Evolutionary conservation across 2,329 filamentous ascomycete genomes (phyloP).

Genomic region (Penicillium sp.): DNA sequence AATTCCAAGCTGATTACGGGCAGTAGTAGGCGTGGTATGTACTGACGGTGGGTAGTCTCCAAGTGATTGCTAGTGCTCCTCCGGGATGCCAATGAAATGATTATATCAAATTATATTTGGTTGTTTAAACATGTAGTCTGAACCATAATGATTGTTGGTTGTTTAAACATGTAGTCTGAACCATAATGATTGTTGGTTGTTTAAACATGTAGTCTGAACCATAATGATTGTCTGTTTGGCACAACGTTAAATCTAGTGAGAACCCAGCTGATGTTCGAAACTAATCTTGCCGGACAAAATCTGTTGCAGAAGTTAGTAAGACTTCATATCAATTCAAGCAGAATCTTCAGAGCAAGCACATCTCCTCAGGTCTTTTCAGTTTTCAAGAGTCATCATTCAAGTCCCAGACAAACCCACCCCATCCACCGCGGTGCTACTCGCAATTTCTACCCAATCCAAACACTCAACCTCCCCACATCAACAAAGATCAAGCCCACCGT

Average conservation of each 20-base stretch:
- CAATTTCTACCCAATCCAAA: neutral
- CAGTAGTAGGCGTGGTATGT: neutral
- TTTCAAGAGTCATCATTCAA: constrained; percentile 42
- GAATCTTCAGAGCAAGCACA: neutral
- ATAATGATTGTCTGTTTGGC: neutral
- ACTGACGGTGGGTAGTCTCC: neutral
- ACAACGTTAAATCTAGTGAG: neutral
- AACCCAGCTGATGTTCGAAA: neutral
- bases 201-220: neutral
- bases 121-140: neutral
- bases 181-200: neutral
- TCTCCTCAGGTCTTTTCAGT: constrained; percentile 51
- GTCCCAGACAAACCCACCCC: constrained; percentile 20
- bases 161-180: neutral
- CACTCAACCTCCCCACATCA: neutral
- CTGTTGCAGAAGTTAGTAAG: neutral
- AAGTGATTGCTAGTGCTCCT: constrained; percentile 14
- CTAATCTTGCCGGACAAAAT: neutral
- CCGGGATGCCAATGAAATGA: constrained; percentile 17
- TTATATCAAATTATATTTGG: neutral
- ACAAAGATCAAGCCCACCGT: neutral
- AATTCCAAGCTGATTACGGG: neutral
- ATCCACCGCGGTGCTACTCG: constrained; percentile 1
- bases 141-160: neutral
- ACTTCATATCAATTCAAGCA: neutral